Conservation (phyloP, 129 eudicot genomes). For the Flaveria robusta region DNA sequence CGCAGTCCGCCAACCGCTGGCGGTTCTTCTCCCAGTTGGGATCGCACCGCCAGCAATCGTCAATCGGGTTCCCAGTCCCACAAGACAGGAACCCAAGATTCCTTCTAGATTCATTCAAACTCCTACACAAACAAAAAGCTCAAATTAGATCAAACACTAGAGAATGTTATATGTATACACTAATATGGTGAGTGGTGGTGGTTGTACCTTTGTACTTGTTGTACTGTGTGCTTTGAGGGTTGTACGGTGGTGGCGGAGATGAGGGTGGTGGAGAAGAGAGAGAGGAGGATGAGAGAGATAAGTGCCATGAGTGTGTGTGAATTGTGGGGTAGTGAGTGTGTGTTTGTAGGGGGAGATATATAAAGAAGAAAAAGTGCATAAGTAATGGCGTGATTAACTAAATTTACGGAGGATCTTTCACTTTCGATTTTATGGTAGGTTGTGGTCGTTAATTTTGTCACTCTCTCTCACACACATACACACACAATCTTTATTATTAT, state of each 20-base stretch:
- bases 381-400: constrained; percentile 50
- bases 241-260: constrained; percentile 45
- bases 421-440: constrained; percentile 40
- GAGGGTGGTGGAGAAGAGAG: constrained; percentile 31
- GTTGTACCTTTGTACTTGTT: constrained; percentile 60
- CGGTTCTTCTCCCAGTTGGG: background rate
- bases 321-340: constrained; percentile 9
- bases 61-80: constrained; percentile 8
- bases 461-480: background rate
- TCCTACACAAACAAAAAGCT: background rate
- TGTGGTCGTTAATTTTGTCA: constrained; percentile 32
- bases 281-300: constrained; percentile 30
- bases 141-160: background rate
- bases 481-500: no score
- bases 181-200: background rate
- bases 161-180: background rate
- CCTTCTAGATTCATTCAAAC: background rate
- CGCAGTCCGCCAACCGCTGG: constrained; percentile 12
- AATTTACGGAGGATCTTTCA: constrained; percentile 12
- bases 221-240: constrained; percentile 50
- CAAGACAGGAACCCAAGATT: constrained; percentile 4
- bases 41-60: constrained; percentile 19
- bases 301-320: background rate
- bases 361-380: constrained; percentile 38
- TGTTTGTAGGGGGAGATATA: constrained; percentile 11